Conservation (phyloP, 352 stramenopile species). For the Phytophthora sp. region DNA sequence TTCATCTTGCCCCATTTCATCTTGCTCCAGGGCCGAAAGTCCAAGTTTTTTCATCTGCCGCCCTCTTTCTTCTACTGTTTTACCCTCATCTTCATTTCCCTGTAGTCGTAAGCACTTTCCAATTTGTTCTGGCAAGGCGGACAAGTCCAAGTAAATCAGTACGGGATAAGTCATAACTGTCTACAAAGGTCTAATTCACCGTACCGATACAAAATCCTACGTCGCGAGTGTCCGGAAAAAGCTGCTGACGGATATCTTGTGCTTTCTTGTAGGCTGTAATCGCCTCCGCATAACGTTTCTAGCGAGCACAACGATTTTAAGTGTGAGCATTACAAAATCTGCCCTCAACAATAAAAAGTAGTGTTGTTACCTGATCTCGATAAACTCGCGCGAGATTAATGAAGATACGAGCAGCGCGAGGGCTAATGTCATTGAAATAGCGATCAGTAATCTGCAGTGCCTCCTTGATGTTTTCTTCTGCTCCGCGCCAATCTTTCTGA, state of each 20-base stretch:
- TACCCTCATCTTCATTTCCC: constrained; percentile 70
- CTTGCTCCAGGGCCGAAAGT: constrained; percentile 45
- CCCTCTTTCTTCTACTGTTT: constrained; percentile 54
- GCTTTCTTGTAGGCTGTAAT: constrained; percentile 74
- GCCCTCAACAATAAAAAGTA: background rate
- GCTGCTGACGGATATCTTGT: constrained; percentile 72
- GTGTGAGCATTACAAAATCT: background rate
- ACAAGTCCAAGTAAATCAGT: background rate
- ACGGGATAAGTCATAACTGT: background rate
- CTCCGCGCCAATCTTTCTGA: constrained; percentile 68
- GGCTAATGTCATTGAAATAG: constrained; percentile 83
- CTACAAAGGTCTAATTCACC: constrained; percentile 9
- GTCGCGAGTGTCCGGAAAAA: constrained; percentile 77
- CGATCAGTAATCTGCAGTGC: constrained; percentile 77
- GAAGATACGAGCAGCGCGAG: constrained; percentile 68
- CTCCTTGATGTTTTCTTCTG: constrained; percentile 79
- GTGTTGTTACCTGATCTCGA: constrained; percentile 61
- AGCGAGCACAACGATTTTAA: background rate
- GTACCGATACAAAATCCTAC: constrained; percentile 80
- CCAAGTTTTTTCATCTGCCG: constrained; percentile 70
- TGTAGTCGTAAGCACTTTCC: constrained; percentile 70
- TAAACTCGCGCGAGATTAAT: constrained; percentile 84
- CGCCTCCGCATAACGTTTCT: constrained; percentile 75
- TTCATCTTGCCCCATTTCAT: constrained; percentile 30
- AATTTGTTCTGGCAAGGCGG: constrained; percentile 68